Evolutionary conservation across 306 rosid species (phyloP).

Genomic region (Vigna trinervia): DNA sequence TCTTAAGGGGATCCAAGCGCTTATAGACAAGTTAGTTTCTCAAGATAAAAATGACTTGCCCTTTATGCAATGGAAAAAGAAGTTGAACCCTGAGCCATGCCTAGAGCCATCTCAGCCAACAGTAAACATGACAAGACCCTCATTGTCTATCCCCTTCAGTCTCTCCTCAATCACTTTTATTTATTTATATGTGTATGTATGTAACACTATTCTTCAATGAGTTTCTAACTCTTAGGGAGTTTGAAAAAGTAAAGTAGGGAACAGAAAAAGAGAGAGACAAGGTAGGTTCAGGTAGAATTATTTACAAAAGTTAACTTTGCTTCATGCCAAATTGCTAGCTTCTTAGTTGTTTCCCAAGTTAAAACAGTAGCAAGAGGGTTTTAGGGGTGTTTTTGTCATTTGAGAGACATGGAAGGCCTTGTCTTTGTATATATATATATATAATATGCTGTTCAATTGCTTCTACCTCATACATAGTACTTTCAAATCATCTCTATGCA

Average conservation of each 20-base stretch:
- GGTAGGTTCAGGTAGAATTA: slow-evolving; percentile 39
- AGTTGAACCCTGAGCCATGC: slow-evolving; percentile 43
- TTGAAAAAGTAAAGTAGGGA: background rate
- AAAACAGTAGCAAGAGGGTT: slow-evolving; percentile 4
- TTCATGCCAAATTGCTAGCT: slow-evolving; percentile 51
- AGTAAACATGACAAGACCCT: slow-evolving; percentile 36
- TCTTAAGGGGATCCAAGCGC: slow-evolving; percentile 62
- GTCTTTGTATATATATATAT: slow-evolving; percentile 31
- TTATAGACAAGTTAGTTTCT: slow-evolving; percentile 56
- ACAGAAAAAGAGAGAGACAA: background rate
- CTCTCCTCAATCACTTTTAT: slow-evolving; percentile 14
- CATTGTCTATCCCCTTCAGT: slow-evolving; percentile 25
- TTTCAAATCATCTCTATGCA: slow-evolving; percentile 15
- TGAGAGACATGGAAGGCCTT: background rate
- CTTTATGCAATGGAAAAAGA: slow-evolving; percentile 52
- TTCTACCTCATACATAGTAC: background rate
- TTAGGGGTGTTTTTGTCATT: slow-evolving; percentile 27
- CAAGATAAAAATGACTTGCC: slow-evolving; percentile 51
- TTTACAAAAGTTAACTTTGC: slow-evolving; percentile 36
- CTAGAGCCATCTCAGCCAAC: slow-evolving; percentile 49
- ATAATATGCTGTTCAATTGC: slow-evolving; percentile 25
- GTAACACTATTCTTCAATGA: slow-evolving; percentile 13
- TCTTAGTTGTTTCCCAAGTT: slow-evolving; percentile 35
- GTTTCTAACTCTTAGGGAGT: slow-evolving; percentile 38
- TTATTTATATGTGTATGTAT: background rate